Base-by-base conservation (phyloP, 2,329 filamentous ascomycete genomes). In the Fusarium decemcellulare region DNA sequence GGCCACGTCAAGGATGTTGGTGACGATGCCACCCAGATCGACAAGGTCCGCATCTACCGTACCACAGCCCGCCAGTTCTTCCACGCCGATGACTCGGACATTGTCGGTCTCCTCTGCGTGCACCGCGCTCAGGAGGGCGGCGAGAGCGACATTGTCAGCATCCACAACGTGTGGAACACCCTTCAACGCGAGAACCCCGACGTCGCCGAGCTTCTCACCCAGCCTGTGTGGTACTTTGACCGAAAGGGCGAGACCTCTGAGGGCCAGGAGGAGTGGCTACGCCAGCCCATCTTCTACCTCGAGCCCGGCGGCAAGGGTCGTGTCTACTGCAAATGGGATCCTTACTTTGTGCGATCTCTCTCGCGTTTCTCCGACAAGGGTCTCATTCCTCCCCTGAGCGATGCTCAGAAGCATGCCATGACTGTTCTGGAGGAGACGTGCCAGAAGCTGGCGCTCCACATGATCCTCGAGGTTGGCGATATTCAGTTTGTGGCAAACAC, bases 161-260 rank as follows among this genome's bases (percentile, higher is more conserved):
- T 90, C 16, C 94, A 97, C 78, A 83, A 90, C 71, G 92, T 97
- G 40, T 97, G 92, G 89, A 97, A 97, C 80, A 87, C 87, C 39
- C 85, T 97, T 37, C 92, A 94, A 77, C 80, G 80, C 40, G 89
- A 95, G 76, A 86, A 93, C 27, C 93, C 93, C 0, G 93, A 95
- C 74, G 91, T 97, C 2, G 91, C 93, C 1, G 89, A 92, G 78
- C 86, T 90, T 7, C 84, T 97, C 56, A 91, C 92, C 1, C 82
- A 91, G 77, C 93, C 94, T 1, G 89, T 94, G 68, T 97, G 94
- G 94, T 96, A 97, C 82, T 95, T 97, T 78, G 94, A 97, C 80
- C 91, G 94, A 58, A 97, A 97, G 83, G 94, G 94, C 11, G 94
- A 97, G 83, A 89, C 88, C 1, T 92, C 90, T 23, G 82, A 85